These are phyloP conservation scores for Xylariaceae sp. DNA, from an alignment of 2,329 filamentous ascomycete species.

Conservation along the genomic window DNA sequence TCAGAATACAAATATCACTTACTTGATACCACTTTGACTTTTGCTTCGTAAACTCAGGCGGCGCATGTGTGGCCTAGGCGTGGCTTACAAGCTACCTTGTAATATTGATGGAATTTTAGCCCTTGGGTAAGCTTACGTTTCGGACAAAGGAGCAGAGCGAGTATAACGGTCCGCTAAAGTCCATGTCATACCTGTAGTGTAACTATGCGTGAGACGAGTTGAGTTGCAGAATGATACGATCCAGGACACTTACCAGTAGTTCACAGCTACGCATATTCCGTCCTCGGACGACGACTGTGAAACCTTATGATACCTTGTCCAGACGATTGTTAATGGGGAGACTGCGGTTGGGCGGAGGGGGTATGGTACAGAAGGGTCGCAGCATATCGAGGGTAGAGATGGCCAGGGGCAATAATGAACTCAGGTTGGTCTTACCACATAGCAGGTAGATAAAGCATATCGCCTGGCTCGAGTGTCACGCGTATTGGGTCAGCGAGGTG, in stretches of 20 bases:
- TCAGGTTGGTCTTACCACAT: constrained; percentile 77
- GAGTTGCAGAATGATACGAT: neutral
- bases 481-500: constrained; percentile 52
- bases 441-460: constrained; percentile 77
- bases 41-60: no score
- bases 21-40: no score
- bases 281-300: constrained; percentile 63
- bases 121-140: constrained; percentile 12
- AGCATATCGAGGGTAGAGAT: no score
- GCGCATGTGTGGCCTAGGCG: no score
- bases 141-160: constrained; percentile 41
- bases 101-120: neutral
- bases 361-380: no score
- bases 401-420: no score
- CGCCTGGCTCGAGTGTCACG: constrained; percentile 65
- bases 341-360: no score
- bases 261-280: constrained; percentile 70
- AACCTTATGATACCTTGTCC: constrained; percentile 71
- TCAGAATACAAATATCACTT: constrained; percentile 10
- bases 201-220: constrained; percentile 4
- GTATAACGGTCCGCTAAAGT: constrained; percentile 66
- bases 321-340: no score
- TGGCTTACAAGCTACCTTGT: no score
- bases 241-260: constrained; percentile 65
- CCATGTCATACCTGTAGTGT: constrained; percentile 67